Evolutionary conservation across 805 yeast species (phyloP), one percentile per base, ranked within the genome.

Genomic region (Yamadazyma akitaensis): DNA sequence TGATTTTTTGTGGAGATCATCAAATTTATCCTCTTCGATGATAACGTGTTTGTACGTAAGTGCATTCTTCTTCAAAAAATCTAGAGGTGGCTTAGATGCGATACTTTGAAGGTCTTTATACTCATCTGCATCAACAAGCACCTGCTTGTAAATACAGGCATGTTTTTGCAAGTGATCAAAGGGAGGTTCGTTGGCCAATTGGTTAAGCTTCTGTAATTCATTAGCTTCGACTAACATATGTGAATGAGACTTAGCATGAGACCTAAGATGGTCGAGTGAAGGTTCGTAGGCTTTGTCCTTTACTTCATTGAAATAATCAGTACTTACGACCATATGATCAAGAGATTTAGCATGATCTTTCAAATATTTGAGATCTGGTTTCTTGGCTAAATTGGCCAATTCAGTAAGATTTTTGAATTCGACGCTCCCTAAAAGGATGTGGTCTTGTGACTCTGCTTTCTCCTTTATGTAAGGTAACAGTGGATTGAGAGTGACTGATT

Each of bases 351-450:
- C 35, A 26, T 52, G 50, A 6, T 43, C 31, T 25, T 47, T 5
- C 38, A 52, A 46, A 28, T 48, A 51, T 5, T 51, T 50, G n/a
- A 46, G 25, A 6, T 42, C 3, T 12, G 56, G 56, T 16, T 14
- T 42, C 13, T 45, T 28, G 3, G 43, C 40, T 39, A 31, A 48
- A 43, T 28, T 55, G 8, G 37, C 33, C 18, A 40, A 40, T 19
- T 49, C 51, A 6, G 38, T 25, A 16, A 47, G 37, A 3, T 49
- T 24, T 1, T 55, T 37, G 3, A 43, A 32, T 18, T 47, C 40
- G 7, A 75, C 70, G 42, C 61, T 61, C 26, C 63, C 64, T 28
- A 62, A 38, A 6, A 60, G 21, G 6, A 43, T 40, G 40, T 53
- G 58, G 21, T 52, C 48, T 16, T 49, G 50, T 4, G 11, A 21